Evolutionary conservation across 2,329 filamentous ascomycete genomes (phyloP).

Genomic region (Colletotrichum magnum): DNA sequence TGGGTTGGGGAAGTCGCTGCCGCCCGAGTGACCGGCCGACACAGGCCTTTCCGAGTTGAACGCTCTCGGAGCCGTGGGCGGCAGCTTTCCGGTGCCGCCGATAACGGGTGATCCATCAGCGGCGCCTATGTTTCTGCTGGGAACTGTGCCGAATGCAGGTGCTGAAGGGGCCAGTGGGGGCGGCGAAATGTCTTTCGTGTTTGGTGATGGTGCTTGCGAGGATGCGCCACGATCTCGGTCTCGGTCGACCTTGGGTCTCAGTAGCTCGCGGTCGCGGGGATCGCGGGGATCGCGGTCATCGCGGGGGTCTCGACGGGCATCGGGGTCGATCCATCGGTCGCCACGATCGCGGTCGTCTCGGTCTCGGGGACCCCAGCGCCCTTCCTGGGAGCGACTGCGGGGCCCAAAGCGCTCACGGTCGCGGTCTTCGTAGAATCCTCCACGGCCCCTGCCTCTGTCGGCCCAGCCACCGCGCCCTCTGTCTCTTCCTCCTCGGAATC

Average conservation of each 20-base stretch:
- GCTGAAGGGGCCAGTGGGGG: conserved; percentile 71
- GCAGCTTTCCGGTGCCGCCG: conserved; percentile 59
- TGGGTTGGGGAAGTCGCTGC: conserved; percentile 53
- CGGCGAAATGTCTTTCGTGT: conserved; percentile 67
- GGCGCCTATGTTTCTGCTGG: conserved; percentile 58
- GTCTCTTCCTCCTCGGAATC: conserved; percentile 62
- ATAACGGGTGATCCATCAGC: conserved; percentile 49
- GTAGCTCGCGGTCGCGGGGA: conserved; percentile 59
- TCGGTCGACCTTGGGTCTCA: conserved; percentile 67
- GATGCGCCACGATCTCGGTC: conserved; percentile 50
- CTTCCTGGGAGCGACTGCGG: conserved; percentile 76
- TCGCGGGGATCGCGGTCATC: conserved; percentile 64
- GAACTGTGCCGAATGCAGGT: conserved; percentile 70
- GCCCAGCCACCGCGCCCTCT: conserved; percentile 69
- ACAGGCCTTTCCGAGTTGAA: conserved; percentile 64
- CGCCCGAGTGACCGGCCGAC: conserved; percentile 57
- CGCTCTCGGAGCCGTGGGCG: conserved; percentile 68
- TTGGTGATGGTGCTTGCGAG: conserved; percentile 62
- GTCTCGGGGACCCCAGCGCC: conserved; percentile 67
- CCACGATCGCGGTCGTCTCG: conserved; percentile 68
- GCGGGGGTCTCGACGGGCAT: conserved; percentile 59
- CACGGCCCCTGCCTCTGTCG: conserved; percentile 60
- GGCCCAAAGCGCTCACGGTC: conserved; percentile 70
- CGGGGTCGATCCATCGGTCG: conserved; percentile 58
- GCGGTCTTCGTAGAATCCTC: conserved; percentile 72